Percentiles rank a stretch among this genome's conserved stretches.
phyloP scores from a whole-genome alignment of 1,284 basidiomycete genomes.

The Rhodotorula sp. region DNA sequence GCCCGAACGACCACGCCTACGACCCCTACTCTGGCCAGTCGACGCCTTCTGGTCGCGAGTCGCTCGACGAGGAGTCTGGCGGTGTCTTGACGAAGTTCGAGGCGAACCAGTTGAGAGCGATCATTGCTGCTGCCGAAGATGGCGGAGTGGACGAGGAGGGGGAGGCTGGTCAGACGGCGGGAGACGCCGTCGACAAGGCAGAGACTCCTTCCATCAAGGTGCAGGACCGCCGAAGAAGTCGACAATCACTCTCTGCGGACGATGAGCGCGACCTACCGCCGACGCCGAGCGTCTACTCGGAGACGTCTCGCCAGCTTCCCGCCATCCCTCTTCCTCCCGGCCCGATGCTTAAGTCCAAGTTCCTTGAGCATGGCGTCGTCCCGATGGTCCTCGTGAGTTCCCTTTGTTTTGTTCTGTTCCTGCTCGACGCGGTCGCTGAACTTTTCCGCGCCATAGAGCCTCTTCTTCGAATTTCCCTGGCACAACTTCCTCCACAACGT shows the following conservation, averaged over 20 bases:
- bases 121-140: conserved; percentile 55
- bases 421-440: no score
- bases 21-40: conserved; percentile 23
- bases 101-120: conserved; percentile 23
- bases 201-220: background rate
- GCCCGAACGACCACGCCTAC: conserved; percentile 2
- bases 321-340: conserved; percentile 54
- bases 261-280: conserved; percentile 20
- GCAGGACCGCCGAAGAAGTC: background rate
- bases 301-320: conserved; percentile 13
- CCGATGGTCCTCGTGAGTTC: conserved; percentile 68
- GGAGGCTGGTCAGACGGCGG: conserved; percentile 54
- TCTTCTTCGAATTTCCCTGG: conserved; percentile 95
- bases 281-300: conserved; percentile 28
- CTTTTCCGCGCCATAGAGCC: conserved; percentile 57
- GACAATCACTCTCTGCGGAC: background rate
- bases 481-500: conserved; percentile 98
- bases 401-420: background rate
- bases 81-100: conserved; percentile 28
- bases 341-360: conserved; percentile 72
- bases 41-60: conserved; percentile 28
- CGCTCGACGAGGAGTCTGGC: conserved; percentile 35
- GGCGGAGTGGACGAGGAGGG: conserved; percentile 30
- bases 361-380: conserved; percentile 69
- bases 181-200: background rate